Evolutionary conservation across 164 flowering plant genomes (phyloP).

Genomic region (Annona cherimola): DNA sequence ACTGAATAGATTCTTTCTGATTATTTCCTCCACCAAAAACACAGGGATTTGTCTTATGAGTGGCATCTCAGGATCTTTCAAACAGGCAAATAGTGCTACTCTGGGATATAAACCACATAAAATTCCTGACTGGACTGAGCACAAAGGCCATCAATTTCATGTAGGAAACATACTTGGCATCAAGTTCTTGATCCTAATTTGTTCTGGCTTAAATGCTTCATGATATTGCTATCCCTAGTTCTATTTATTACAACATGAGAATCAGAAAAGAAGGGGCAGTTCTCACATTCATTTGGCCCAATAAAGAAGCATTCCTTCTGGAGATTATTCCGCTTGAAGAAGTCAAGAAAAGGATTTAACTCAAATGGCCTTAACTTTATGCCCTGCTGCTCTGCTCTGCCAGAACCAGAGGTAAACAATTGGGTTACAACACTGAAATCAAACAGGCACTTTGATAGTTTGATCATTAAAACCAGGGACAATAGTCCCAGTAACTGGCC

Average conservation of each 20-base stretch:
- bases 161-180: no score
- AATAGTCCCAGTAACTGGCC: neutral
- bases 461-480: neutral
- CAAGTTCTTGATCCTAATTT: no score
- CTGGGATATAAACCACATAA: no score
- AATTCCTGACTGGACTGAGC: no score
- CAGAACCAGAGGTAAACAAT: constrained; percentile 5
- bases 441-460: no score
- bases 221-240: neutral
- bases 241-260: neutral
- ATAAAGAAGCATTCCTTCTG: constrained; percentile 27
- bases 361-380: constrained; percentile 24
- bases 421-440: neutral
- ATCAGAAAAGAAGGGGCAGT: neutral
- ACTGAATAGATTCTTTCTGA: no score
- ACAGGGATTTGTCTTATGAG: no score
- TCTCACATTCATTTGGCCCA: constrained; percentile 33
- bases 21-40: no score
- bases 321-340: constrained; percentile 29
- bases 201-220: neutral
- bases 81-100: no score
- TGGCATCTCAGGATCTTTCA: no score
- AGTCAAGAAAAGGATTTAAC: constrained; percentile 25
- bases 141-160: no score
- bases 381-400: constrained; percentile 35